phyloP scores from a whole-genome alignment of 2,329 filamentous ascomycete genomes.

The Lasiodiplodia sp. region DNA sequence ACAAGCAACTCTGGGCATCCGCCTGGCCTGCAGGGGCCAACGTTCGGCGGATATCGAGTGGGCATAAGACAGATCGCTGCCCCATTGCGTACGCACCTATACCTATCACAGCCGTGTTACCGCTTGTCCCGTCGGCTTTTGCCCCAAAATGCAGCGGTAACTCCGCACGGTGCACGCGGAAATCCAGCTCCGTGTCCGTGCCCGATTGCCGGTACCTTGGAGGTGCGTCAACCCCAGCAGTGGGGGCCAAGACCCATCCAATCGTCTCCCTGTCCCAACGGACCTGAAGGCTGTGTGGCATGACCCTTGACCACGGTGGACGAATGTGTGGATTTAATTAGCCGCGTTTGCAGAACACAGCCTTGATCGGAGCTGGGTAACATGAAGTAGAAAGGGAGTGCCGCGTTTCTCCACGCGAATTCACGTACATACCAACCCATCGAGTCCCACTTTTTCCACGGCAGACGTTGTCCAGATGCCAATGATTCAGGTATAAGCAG shows the following conservation, averaged over 20 bases:
- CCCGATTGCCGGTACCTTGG: background rate
- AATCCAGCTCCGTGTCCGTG: background rate
- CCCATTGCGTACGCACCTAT: background rate
- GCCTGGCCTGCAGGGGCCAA: background rate
- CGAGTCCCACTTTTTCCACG: background rate
- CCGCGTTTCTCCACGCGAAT: background rate
- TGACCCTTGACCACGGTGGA: background rate
- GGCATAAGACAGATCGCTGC: background rate
- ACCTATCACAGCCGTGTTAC: background rate
- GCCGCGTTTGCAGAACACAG: background rate
- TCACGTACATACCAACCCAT: background rate
- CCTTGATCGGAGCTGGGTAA: background rate
- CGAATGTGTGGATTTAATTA: background rate
- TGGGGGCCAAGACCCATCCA: conserved; percentile 6
- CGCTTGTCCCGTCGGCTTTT: background rate
- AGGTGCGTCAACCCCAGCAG: background rate
- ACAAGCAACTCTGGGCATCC: background rate
- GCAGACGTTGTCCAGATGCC: background rate
- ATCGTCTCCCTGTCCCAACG: background rate
- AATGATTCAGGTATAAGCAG: background rate
- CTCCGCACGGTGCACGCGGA: background rate
- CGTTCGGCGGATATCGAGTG: background rate
- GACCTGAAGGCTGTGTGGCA: background rate
- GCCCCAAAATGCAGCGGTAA: background rate
- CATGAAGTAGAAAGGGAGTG: background rate